Base-by-base conservation (phyloP, 2,329 filamentous ascomycete species). In the Fusarium sp. region DNA sequence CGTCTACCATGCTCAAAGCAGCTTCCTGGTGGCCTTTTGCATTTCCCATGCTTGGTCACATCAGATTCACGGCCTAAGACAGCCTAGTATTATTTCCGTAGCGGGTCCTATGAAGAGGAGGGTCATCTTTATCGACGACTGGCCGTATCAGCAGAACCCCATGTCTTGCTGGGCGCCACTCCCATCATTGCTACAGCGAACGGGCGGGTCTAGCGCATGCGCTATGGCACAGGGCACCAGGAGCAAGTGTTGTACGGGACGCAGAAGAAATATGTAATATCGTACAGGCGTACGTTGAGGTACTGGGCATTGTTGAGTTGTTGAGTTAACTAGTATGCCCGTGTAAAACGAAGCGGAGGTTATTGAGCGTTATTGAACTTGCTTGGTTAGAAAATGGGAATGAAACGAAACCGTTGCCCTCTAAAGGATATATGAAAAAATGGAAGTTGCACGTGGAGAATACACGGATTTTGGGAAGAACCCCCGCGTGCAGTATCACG, bases 111-210 rank as follows among this genome's bases (percentile, higher is more conserved):
- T 46, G 48, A 58, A 47, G 53, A 51, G 72, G 67, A 68, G 58
- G 60, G 63, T 40, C 45, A 23, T 25, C 46, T 62, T 49, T 48
- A 52, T 58, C 58, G 47, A 62, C 51, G 46, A 74, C 69, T 74
- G 70, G 72, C 46, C 72, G 64, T 48, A 37, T 56, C 46, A 63
- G 51, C 53, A 51, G 61, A 33, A 51, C 43, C 50, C 71, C 70
- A 67, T 74, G 72, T 65, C 58, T 70, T 66, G 67, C 42, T 18
- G 36, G 40, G 55, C 70, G 72, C 72, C 72, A 74, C 72, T 71
- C 72, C 72, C 72, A 74, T 74, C 72, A 74, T 74, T 45, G 60
- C 61, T 63, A 63, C 69, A 70, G 59, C 59, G 67, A 72, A 74
- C 66, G 47, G 64, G 72, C 58, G 70, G 72, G 66, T 43, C 64